Conservation (phyloP, 2,329 filamentous ascomycete species). For the Acrodontium crateriforme region DNA sequence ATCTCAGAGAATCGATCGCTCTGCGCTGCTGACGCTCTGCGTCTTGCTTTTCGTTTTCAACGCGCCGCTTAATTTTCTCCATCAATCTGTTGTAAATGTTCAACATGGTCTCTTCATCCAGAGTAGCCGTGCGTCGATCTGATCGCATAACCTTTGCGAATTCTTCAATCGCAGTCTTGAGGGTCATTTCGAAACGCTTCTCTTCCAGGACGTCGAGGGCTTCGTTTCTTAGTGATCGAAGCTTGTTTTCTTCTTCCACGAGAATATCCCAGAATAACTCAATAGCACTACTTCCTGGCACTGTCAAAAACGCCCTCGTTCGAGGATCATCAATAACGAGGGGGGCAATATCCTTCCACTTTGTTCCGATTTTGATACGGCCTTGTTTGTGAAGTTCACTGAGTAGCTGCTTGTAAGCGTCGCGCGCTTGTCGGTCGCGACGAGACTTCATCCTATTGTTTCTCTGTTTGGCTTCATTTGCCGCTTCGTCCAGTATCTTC, state of each 20-base stretch:
- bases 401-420: conserved; percentile 63
- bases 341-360: conserved; percentile 73
- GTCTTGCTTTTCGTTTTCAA: conserved; percentile 70
- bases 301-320: conserved; percentile 71
- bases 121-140: conserved; percentile 77
- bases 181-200: conserved; percentile 78
- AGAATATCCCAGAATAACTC: conserved; percentile 94
- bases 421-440: conserved; percentile 73
- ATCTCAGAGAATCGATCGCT: conserved; percentile 71
- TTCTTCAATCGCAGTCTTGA: conserved; percentile 76
- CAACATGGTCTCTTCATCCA: conserved; percentile 66
- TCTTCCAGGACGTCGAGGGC: conserved; percentile 40
- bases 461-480: conserved; percentile 82
- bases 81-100: conserved; percentile 82
- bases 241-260: conserved; percentile 71
- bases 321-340: conserved; percentile 67
- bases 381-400: conserved; percentile 59
- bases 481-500: conserved; percentile 75
- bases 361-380: conserved; percentile 77
- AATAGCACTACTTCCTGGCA: conserved; percentile 48
- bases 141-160: conserved; percentile 70
- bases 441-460: conserved; percentile 71
- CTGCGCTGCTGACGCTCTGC: conserved; percentile 76
- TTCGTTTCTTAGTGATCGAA: conserved; percentile 18
- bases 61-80: conserved; percentile 67